These are phyloP conservation scores for Boletus rufocinnamomeus DNA, from an alignment of 768 basidiomycete species.

Conservation along the genomic window DNA sequence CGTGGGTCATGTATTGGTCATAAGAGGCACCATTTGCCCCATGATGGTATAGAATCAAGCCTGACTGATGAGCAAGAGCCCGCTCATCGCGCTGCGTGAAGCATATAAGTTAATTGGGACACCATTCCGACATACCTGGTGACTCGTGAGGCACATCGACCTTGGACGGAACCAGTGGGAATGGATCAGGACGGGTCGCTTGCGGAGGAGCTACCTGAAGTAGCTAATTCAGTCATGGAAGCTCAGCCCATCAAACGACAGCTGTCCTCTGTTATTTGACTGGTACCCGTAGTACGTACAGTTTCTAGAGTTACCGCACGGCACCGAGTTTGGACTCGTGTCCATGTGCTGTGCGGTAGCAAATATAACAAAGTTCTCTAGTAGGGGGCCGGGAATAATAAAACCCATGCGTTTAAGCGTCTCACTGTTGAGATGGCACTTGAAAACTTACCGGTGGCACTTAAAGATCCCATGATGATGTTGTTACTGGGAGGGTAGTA, in stretches of 20 bases:
- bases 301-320: background rate
- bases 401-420: background rate
- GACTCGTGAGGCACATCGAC: background rate
- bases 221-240: background rate
- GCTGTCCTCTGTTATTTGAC: background rate
- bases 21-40: background rate
- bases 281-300: background rate
- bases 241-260: too few relatives aligned
- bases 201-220: background rate
- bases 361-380: background rate
- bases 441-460: background rate
- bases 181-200: background rate
- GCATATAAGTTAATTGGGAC: background rate
- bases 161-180: constrained; percentile 1
- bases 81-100: background rate
- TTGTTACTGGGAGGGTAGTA: too few relatives aligned
- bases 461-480: background rate
- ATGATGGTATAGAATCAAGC: background rate
- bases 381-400: background rate
- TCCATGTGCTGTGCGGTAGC: background rate
- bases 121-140: background rate
- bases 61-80: background rate
- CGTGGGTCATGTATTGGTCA: background rate
- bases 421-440: background rate
- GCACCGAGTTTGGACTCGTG: background rate